phyloP scores from a whole-genome alignment of 73 alveolate genomes.

The Tetrahymena thermophila region DNA sequence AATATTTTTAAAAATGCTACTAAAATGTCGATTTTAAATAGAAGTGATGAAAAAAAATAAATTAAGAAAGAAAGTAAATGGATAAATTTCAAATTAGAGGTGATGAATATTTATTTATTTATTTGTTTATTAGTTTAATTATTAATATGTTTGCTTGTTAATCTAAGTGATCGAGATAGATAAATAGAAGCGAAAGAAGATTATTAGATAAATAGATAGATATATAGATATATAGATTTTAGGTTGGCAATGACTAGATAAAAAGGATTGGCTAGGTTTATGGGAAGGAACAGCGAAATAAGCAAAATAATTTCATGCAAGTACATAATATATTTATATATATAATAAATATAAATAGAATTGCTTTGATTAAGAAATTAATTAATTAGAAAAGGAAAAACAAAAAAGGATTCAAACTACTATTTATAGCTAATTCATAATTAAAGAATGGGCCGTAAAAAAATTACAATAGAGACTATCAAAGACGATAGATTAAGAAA shows the following conservation, averaged over 20 bases:
- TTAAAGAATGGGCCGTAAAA: constrained; percentile 42
- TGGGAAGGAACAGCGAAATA: not conserved
- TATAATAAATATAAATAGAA: not conserved
- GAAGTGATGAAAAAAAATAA: too few relatives aligned
- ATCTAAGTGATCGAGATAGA: too few relatives aligned
- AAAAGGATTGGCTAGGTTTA: not conserved
- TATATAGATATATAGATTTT: not conserved
- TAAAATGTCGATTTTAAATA: too few relatives aligned
- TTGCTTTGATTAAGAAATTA: not conserved
- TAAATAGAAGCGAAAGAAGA: too few relatives aligned
- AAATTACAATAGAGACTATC: constrained; percentile 20
- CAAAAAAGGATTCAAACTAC: constrained; percentile 63
- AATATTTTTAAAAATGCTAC: too few relatives aligned
- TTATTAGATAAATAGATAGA: not conserved
- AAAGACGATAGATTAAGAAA: constrained; percentile 44
- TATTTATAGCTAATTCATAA: not conserved
- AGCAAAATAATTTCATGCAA: not conserved
- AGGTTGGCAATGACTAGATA: not conserved
- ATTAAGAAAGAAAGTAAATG: too few relatives aligned
- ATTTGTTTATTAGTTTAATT: too few relatives aligned
- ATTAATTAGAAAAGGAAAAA: constrained; percentile 56
- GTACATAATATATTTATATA: not conserved
- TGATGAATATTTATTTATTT: too few relatives aligned
- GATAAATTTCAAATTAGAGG: too few relatives aligned
- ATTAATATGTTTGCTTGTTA: too few relatives aligned